phyloP scores from a whole-genome alignment of 352 stramenopile species.

The Phytophthora hybrid region DNA sequence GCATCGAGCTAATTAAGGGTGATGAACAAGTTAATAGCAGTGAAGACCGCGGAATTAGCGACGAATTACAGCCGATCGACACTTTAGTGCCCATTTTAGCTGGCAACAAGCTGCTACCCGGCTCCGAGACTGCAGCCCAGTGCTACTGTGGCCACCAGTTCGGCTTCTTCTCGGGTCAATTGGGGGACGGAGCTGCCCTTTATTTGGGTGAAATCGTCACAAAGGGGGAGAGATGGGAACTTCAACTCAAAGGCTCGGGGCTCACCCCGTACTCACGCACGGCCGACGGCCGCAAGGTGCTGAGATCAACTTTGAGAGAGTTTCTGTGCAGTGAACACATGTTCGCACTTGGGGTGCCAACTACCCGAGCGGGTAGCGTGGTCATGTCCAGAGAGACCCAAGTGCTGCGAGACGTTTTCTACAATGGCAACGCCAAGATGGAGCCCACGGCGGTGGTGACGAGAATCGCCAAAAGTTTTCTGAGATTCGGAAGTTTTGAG shows the following conservation, averaged over 20 bases:
- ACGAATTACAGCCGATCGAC: slow-evolving; percentile 46
- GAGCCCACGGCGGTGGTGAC: slow-evolving; percentile 89
- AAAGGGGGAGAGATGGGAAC: slow-evolving; percentile 81
- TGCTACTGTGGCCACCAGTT: slow-evolving; percentile 95
- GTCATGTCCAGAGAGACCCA: slow-evolving; percentile 75
- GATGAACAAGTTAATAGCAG: slow-evolving; percentile 2
- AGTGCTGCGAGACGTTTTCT: slow-evolving; percentile 90
- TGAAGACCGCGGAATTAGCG: slow-evolving; percentile 11
- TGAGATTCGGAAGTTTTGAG: slow-evolving; percentile 97
- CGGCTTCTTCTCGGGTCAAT: slow-evolving; percentile 91
- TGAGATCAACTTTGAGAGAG: slow-evolving; percentile 95
- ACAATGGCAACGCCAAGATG: slow-evolving; percentile 83
- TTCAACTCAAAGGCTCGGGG: slow-evolving; percentile 97
- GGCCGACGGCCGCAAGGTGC: slow-evolving; percentile 94
- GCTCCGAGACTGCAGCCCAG: slow-evolving; percentile 82
- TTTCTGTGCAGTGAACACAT: slow-evolving; percentile 98
- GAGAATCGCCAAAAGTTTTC: slow-evolving; percentile 93
- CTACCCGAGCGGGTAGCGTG: slow-evolving; percentile 91
- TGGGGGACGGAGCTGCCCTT: slow-evolving; percentile 91
- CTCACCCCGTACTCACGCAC: slow-evolving; percentile 95
- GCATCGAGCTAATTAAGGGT: slow-evolving; percentile 51
- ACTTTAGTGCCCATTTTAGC: slow-evolving; percentile 66
- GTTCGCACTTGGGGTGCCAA: slow-evolving; percentile 94
- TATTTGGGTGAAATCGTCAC: slow-evolving; percentile 88
- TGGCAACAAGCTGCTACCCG: slow-evolving; percentile 79